These are phyloP conservation scores for Alnus glutinosa DNA, from an alignment of 306 rosid species.

Conservation along the genomic window DNA sequence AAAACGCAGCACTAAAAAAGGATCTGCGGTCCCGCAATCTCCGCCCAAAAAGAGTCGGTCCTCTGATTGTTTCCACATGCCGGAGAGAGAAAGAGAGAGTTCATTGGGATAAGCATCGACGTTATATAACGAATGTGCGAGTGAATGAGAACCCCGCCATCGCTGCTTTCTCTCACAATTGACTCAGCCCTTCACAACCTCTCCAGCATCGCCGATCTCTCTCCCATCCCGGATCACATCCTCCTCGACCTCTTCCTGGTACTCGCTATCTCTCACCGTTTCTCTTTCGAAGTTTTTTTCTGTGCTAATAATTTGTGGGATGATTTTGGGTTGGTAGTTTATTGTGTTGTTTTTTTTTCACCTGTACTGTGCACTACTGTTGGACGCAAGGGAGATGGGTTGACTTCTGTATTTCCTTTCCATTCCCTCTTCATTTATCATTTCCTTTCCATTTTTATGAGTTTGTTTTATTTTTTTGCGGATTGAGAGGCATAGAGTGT, in stretches of 20 bases:
- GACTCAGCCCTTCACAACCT: conserved; percentile 86
- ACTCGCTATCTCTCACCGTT: neutral
- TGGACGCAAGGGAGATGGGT: too few species aligned
- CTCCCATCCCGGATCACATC: conserved; percentile 88
- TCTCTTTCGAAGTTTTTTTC: neutral
- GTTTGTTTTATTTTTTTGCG: too few species aligned
- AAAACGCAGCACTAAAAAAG: neutral
- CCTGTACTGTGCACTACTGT: too few species aligned
- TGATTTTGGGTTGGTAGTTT: too few species aligned
- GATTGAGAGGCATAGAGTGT: too few species aligned
- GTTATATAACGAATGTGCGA: conserved; percentile 15
- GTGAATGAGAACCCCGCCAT: conserved; percentile 92
- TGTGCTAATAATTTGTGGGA: too few species aligned
- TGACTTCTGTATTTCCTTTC: too few species aligned
- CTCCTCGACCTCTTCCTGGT: conserved; percentile 82
- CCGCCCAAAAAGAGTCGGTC: conserved; percentile 31
- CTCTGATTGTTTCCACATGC: neutral
- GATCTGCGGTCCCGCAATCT: conserved; percentile 25
- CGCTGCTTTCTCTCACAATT: conserved; percentile 75
- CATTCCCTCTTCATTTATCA: too few species aligned
- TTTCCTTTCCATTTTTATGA: too few species aligned
- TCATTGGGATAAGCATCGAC: neutral
- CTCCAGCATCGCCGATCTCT: conserved; percentile 83
- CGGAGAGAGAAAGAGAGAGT: conserved; percentile 8
- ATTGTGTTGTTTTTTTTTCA: too few species aligned